Conservation (phyloP, 352 stramenopile genomes). For the Phytophthora foliorum region DNA sequence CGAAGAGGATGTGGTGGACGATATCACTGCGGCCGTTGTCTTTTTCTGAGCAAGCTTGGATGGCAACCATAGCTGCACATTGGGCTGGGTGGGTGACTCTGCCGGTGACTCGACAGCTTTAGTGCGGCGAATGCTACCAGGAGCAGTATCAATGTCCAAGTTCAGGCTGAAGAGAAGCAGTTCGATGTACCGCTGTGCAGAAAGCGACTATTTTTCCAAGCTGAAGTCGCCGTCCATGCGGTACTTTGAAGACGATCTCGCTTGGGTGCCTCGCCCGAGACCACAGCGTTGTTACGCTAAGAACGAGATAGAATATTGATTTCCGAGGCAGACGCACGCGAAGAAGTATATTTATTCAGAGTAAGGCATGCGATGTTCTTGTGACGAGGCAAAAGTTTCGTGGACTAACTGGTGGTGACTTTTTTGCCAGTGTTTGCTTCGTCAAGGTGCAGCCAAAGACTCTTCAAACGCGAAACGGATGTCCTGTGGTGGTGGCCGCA, state of each 20-base stretch:
- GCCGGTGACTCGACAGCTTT: neutral
- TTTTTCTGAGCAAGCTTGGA: slow-evolving; percentile 55
- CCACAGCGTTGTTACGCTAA: neutral
- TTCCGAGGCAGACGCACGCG: slow-evolving; percentile 13
- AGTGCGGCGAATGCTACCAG: neutral
- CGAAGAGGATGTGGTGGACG: slow-evolving; percentile 86
- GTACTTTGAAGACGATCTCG: slow-evolving; percentile 1
- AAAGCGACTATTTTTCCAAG: slow-evolving; percentile 15
- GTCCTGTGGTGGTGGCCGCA: neutral
- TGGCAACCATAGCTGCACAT: neutral
- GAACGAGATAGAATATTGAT: slow-evolving; percentile 17
- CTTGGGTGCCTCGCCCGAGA: neutral
- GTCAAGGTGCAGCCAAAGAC: neutral
- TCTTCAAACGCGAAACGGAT: slow-evolving; percentile 6
- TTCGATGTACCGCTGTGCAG: neutral
- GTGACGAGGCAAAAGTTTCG: slow-evolving; percentile 1
- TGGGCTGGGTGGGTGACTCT: neutral
- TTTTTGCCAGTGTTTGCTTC: neutral
- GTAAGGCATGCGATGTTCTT: neutral
- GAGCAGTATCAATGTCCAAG: neutral
- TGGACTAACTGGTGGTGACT: neutral
- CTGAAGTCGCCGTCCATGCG: neutral
- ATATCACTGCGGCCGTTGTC: slow-evolving; percentile 79
- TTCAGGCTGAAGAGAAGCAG: neutral
- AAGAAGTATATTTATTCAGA: slow-evolving; percentile 31